Evolutionary conservation across 371 early-diverging fungal species (phyloP).

Genomic region (Mortierella sp.): DNA sequence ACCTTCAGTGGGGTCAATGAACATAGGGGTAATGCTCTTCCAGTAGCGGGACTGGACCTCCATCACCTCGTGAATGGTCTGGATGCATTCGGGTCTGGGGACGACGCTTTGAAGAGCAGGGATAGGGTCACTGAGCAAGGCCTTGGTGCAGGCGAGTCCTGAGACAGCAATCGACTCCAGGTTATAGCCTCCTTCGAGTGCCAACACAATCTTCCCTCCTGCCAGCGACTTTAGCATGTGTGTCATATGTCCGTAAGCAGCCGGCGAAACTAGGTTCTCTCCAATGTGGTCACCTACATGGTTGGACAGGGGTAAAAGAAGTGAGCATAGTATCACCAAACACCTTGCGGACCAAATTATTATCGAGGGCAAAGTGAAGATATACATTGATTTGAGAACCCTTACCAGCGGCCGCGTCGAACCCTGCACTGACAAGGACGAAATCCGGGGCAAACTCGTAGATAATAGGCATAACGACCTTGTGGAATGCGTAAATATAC

Average conservation of each 20-base stretch:
- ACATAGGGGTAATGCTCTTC: slow-evolving; percentile 57
- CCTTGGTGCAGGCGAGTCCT: slow-evolving; percentile 80
- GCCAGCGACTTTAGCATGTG: slow-evolving; percentile 79
- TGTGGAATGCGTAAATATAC: slow-evolving; percentile 86
- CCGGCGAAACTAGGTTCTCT: slow-evolving; percentile 85
- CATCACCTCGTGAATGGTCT: slow-evolving; percentile 64
- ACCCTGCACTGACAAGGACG: slow-evolving; percentile 88
- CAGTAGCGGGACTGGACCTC: slow-evolving; percentile 66
- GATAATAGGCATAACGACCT: slow-evolving; percentile 86
- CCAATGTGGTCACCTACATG: slow-evolving; percentile 85
- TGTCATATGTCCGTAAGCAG: slow-evolving; percentile 90
- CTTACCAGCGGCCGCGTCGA: slow-evolving; percentile 85
- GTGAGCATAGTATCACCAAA: no score
- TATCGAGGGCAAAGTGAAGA: no score
- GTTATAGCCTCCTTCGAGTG: slow-evolving; percentile 91
- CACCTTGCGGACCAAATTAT: background rate
- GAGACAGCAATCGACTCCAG: slow-evolving; percentile 80
- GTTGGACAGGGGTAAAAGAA: background rate
- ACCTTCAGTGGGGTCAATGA: slow-evolving; percentile 31
- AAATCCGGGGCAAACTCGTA: slow-evolving; percentile 87
- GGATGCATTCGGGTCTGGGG: slow-evolving; percentile 61
- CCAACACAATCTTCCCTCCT: slow-evolving; percentile 80
- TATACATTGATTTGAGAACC: no score
- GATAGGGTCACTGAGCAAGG: slow-evolving; percentile 75
- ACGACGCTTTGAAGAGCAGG: slow-evolving; percentile 54